Evolutionary conservation across 805 yeast genomes (phyloP), one percentile per base, ranked within the genome.

Genomic region (Metschnikowia anglica): DNA sequence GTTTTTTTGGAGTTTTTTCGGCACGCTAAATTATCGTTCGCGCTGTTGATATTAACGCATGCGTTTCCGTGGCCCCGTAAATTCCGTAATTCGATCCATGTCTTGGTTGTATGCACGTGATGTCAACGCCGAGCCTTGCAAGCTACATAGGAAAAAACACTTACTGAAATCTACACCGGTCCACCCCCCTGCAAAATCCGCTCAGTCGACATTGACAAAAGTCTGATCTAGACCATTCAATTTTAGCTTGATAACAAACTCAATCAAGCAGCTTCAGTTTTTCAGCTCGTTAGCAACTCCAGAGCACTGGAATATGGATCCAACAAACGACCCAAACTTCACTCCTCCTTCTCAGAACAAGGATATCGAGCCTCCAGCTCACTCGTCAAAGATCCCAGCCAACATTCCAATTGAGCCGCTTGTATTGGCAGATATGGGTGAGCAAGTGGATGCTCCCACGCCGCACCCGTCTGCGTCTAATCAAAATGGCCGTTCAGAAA

Each of bases 321-420:
- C 98, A 17, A 85, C 91, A 3, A 79, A 83, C 64, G 97, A 89
- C 52, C 95, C 96, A 15, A 81, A 88, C 62, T 90, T 88, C 63
- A 80, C 82, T 37, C 96, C 96, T 9, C 95, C 96, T 0, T 80
- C 88, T 12, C 74, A 81, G 41, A 76, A 80, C 50, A 79, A 79
- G 35, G 68, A 78, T 44, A 64, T 76, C 38, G 77, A 76, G 54
- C 88, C 89, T 6, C 68, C 83, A 3, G 83, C 86, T 10, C 84
- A 87, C 3, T 72, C 81, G 2, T 78, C 81, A 1, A 69, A 74
- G 44, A 86, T 86, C 48, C 96, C 96, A 0, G 75, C 77, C 47
- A 76, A 81, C 31, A 77, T 76, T 32, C 95, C 96, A 3, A 87
- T 88, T 43, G 87, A 83, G 53, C 88, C 87, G 2, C 77, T 76